phyloP scores from a whole-genome alignment of 2,329 filamentous ascomycete genomes.

The Ophiostoma triangulosporum region DNA sequence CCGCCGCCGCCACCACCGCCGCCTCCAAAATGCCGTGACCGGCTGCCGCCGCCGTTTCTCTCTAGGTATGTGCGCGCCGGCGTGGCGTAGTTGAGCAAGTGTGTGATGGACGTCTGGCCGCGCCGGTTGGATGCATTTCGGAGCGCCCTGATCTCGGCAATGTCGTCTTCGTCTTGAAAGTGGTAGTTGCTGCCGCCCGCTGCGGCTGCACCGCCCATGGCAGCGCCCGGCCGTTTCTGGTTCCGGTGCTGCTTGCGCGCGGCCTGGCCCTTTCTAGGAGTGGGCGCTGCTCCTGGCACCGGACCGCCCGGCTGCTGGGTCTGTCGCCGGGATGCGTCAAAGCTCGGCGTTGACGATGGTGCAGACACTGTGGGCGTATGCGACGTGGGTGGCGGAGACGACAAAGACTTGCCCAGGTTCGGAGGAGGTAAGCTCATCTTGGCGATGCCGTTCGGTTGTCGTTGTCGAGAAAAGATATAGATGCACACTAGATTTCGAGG shows the following conservation, averaged over 20 bases:
- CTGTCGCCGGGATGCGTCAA: slow-evolving; percentile 22
- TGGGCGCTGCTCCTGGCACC: slow-evolving; percentile 20
- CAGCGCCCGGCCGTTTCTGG: slow-evolving; percentile 52
- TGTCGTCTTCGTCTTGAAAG: slow-evolving; percentile 69
- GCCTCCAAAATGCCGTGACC: slow-evolving; percentile 26
- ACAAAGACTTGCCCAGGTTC: slow-evolving; percentile 36
- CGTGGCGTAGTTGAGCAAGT: slow-evolving; percentile 82
- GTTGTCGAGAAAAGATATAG: neutral
- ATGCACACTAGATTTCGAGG: neutral
- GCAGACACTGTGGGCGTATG: slow-evolving; percentile 28
- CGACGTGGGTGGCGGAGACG: slow-evolving; percentile 26
- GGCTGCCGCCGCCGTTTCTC: slow-evolving; percentile 24
- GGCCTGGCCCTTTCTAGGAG: slow-evolving; percentile 62
- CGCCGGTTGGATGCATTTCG: slow-evolving; percentile 55
- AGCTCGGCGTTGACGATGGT: slow-evolving; percentile 32
- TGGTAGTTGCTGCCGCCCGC: slow-evolving; percentile 17
- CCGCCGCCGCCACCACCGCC: slow-evolving; percentile 24
- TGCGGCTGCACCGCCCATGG: neutral
- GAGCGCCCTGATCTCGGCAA: slow-evolving; percentile 60
- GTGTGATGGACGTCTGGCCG: slow-evolving; percentile 93
- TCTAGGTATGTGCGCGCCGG: slow-evolving; percentile 55
- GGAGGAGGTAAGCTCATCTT: slow-evolving; percentile 24
- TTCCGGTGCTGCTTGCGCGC: slow-evolving; percentile 73
- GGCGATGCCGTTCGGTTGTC: neutral
- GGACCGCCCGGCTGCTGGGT: slow-evolving; percentile 22